Conservation (phyloP, 225 moss, liverwort and hornwort genomes). For the Straminergon stramineum region DNA sequence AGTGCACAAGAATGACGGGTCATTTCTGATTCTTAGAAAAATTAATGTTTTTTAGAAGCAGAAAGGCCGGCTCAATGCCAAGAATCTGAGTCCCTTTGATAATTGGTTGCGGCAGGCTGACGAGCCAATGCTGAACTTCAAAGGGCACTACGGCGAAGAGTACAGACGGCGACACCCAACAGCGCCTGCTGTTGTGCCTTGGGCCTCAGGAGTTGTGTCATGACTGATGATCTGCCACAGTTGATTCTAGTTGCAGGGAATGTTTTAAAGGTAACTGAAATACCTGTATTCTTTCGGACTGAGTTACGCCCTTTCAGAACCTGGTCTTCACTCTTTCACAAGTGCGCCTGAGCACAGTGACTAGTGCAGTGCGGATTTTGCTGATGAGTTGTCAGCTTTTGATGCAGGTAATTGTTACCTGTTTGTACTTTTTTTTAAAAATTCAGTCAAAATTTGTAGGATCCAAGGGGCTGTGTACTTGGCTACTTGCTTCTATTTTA, state of each 20-base stretch:
- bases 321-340: neutral
- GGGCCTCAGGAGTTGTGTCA: slow-evolving; percentile 74
- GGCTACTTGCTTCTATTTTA: neutral
- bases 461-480: neutral
- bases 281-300: neutral
- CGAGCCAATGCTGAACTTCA: slow-evolving; percentile 54
- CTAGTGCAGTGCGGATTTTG: neutral
- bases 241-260: neutral
- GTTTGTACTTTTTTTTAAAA: neutral
- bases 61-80: neutral
- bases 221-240: neutral
- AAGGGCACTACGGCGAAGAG: slow-evolving; percentile 53
- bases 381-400: neutral
- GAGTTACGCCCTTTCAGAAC: neutral
- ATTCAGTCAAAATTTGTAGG: neutral
- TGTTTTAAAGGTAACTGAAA: neutral
- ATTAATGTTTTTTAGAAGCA: too few species aligned
- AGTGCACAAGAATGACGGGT: neutral
- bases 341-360: slow-evolving; percentile 20
- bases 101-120: slow-evolving; percentile 35
- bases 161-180: slow-evolving; percentile 60
- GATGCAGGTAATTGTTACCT: slow-evolving; percentile 1
- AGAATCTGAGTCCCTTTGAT: neutral
- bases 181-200: slow-evolving; percentile 62
- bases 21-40: neutral